Evolutionary conservation across 768 basidiomycete genomes (phyloP).

Genomic region (Pholiota molesta): DNA sequence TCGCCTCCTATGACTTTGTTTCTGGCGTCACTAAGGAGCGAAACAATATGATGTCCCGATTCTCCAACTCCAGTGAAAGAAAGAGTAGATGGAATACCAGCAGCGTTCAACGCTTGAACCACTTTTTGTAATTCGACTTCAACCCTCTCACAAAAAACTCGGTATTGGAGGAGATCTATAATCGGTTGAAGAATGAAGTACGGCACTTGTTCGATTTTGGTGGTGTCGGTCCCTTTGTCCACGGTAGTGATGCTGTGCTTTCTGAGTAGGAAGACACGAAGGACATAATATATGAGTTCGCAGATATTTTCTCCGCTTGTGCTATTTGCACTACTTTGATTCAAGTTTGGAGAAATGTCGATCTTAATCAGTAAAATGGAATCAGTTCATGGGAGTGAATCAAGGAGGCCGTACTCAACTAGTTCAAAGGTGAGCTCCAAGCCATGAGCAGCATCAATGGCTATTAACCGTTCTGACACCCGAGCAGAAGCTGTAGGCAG

Average conservation of each 20-base stretch:
- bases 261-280: constrained; percentile 68
- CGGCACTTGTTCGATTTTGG: background rate
- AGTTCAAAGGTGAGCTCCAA: constrained; percentile 74
- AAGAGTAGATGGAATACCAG: constrained; percentile 58
- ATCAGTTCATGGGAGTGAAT: background rate
- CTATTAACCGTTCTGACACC: constrained; percentile 78
- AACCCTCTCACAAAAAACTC: constrained; percentile 69
- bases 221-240: constrained; percentile 31
- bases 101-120: constrained; percentile 47
- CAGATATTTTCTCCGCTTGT: constrained; percentile 41
- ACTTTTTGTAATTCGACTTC: constrained; percentile 58
- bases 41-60: constrained; percentile 60
- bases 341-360: constrained; percentile 10
- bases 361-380: constrained; percentile 13
- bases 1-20: constrained; percentile 65
- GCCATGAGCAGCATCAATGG: constrained; percentile 75
- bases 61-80: constrained; percentile 70
- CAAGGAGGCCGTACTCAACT: constrained; percentile 41
- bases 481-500: constrained; percentile 77
- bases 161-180: constrained; percentile 81
- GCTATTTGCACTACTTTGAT: constrained; percentile 18
- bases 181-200: constrained; percentile 70
- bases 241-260: constrained; percentile 54
- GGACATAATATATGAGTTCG: constrained; percentile 66
- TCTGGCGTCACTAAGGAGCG: constrained; percentile 44